Evolutionary conservation across 257 asterid species (phyloP).

Genomic region (Euphrasia confusa): DNA sequence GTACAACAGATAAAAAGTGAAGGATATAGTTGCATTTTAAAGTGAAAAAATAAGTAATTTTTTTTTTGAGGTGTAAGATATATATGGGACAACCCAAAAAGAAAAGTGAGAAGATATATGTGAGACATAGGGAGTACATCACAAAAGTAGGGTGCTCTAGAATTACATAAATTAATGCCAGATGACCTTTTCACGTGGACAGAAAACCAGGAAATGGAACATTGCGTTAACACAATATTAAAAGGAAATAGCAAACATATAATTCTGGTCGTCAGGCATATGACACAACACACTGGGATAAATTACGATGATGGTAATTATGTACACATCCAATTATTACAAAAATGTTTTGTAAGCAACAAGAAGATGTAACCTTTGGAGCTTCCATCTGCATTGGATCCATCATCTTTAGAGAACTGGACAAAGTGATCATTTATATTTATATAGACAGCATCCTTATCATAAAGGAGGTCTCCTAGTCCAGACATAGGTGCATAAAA

Average conservation of each 20-base stretch:
- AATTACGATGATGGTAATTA: constrained; percentile 12
- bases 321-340: background rate
- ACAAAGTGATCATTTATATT: constrained; percentile 86
- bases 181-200: background rate
- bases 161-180: background rate
- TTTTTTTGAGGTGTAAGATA: too few species aligned
- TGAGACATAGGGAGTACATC: background rate
- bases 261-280: background rate
- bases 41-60: too few species aligned
- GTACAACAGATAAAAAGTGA: too few species aligned
- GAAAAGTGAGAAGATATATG: too few species aligned
- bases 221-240: too few species aligned
- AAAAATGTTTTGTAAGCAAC: background rate
- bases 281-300: background rate
- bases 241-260: too few species aligned
- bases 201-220: background rate
- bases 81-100: too few species aligned
- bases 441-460: constrained; percentile 96
- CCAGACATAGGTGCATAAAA: constrained; percentile 99
- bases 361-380: constrained; percentile 42
- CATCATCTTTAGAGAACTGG: constrained; percentile 74
- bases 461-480: constrained; percentile 91
- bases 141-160: background rate
- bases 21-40: too few species aligned
- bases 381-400: constrained; percentile 33